Conservation (phyloP, 164 flowering plant genomes). For the Houttuynia cordata region DNA sequence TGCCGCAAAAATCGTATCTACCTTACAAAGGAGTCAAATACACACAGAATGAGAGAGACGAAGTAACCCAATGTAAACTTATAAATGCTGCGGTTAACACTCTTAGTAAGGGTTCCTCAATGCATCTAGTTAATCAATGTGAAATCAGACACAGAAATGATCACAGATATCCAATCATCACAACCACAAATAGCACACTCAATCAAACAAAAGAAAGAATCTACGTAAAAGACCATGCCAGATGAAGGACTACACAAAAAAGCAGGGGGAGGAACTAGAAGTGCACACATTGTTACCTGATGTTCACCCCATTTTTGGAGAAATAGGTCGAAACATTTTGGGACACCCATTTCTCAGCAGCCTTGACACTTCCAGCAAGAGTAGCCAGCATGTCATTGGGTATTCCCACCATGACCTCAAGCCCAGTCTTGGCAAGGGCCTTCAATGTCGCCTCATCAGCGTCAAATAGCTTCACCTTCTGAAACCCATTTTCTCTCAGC, state of each 20-base stretch:
- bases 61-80: no score
- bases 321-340: constrained; percentile 66
- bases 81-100: no score
- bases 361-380: constrained; percentile 50
- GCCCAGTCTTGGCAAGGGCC: constrained; percentile 42
- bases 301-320: constrained; percentile 35
- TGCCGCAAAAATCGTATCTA: no score
- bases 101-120: no score
- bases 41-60: no score
- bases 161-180: neutral
- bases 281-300: constrained; percentile 32
- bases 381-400: constrained; percentile 79
- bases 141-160: neutral
- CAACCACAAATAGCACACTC: neutral
- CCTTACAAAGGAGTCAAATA: no score
- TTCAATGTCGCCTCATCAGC: constrained; percentile 50
- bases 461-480: constrained; percentile 88
- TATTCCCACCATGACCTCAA: constrained; percentile 96
- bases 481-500: constrained; percentile 63
- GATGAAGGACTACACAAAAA: no score
- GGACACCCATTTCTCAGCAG: constrained; percentile 87
- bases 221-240: neutral
- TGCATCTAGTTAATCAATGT: no score
- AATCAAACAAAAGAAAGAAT: neutral
- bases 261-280: no score